A percentile compares a stretch with the other conserved stretches of the same genome.
Evolutionary conservation across 176 grass and related monocot genomes (phyloP).

Genomic region (Chloris gayana): DNA sequence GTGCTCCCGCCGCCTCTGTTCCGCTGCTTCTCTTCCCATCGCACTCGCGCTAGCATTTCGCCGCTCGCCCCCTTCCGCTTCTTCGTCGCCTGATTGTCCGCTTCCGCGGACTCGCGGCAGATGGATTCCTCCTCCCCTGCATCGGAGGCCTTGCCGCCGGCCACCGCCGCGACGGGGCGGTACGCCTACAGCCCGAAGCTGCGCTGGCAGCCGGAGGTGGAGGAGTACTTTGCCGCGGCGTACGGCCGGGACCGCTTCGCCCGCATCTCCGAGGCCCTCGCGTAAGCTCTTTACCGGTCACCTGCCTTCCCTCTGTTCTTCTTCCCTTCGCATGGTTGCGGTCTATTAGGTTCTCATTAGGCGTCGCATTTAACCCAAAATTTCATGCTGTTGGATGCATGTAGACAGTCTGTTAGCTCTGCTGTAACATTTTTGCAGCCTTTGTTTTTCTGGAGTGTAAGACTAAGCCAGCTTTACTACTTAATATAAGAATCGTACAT

Average conservation of each 20-base stretch:
- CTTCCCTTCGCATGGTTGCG: background rate
- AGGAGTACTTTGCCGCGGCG: slow-evolving; percentile 73
- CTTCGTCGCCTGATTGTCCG: background rate
- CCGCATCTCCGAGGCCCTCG: slow-evolving; percentile 72
- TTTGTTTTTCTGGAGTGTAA: background rate
- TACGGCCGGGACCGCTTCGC: slow-evolving; percentile 72
- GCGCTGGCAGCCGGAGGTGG: slow-evolving; percentile 79
- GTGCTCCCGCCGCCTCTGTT: background rate
- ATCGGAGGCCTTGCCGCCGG: background rate
- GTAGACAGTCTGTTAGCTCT: background rate
- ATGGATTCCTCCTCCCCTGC: slow-evolving; percentile 36
- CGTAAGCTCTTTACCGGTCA: slow-evolving; percentile 38
- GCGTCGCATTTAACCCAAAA: background rate
- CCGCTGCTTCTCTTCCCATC: background rate
- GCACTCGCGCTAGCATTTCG: background rate
- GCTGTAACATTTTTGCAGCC: background rate
- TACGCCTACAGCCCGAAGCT: slow-evolving; percentile 68
- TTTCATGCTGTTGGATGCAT: background rate
- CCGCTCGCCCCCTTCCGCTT: background rate
- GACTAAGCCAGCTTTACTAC: background rate
- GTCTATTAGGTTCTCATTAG: background rate
- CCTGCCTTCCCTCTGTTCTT: background rate
- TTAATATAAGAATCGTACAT: background rate
- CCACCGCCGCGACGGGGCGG: slow-evolving; percentile 27
- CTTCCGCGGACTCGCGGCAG: background rate